These are phyloP conservation scores for Emericellopsis terricola DNA, from an alignment of 495 filamentous ascomycete genomes.

Conservation along the genomic window DNA sequence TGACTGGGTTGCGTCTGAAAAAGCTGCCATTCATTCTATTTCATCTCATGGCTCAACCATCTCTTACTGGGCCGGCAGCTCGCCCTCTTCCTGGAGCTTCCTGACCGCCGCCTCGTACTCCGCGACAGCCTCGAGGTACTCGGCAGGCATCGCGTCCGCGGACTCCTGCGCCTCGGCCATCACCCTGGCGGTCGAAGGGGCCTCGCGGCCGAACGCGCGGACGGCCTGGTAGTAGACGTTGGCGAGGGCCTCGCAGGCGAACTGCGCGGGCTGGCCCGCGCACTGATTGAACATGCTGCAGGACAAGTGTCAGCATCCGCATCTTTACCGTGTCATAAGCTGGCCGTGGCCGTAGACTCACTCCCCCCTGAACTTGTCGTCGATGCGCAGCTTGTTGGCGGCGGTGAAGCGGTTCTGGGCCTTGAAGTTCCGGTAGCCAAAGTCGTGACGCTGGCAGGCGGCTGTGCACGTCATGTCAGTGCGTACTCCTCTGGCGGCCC, in stretches of 20 bases:
- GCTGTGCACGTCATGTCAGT: background rate
- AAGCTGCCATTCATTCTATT: no score
- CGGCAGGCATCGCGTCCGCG: constrained; percentile 11
- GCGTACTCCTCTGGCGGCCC: no score
- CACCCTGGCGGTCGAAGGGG: constrained; percentile 6
- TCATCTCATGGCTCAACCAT: no score
- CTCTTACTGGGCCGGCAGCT: constrained; percentile 5
- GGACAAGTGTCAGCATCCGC: background rate
- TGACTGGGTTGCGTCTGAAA: no score
- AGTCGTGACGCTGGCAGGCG: constrained; percentile 29
- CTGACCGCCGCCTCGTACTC: constrained; percentile 12
- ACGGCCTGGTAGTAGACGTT: constrained; percentile 28
- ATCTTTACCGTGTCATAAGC: background rate
- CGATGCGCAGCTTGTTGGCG: constrained; percentile 14
- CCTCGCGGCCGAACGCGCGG: constrained; percentile 16
- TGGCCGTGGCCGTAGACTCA: constrained; percentile 1
- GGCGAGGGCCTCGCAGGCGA: constrained; percentile 17
- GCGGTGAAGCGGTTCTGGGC: constrained; percentile 20
- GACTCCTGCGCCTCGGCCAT: constrained; percentile 5
- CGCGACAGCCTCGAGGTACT: constrained; percentile 14
- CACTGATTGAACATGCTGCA: constrained; percentile 17
- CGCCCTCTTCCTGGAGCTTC: constrained; percentile 11
- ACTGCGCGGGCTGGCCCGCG: background rate
- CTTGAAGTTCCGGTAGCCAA: constrained; percentile 29
- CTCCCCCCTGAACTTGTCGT: constrained; percentile 25